These are phyloP conservation scores for Zangia roseola DNA, from an alignment of 768 basidiomycete species.

Conservation along the genomic window DNA sequence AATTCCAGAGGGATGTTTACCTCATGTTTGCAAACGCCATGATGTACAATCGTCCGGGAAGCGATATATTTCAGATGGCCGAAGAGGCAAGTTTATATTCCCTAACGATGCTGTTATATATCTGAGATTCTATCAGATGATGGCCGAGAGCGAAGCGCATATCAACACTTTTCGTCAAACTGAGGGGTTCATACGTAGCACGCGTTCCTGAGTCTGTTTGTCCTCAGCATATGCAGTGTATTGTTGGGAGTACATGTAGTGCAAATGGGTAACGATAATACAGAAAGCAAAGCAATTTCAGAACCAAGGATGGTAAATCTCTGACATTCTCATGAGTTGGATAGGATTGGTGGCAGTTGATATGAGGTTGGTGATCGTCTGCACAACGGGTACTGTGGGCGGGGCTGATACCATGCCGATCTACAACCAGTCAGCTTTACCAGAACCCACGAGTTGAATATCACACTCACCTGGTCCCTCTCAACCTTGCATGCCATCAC, in stretches of 20 bases:
- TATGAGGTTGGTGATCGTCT: constrained; percentile 81
- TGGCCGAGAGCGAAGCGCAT: constrained; percentile 66
- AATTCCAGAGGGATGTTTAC: constrained; percentile 87
- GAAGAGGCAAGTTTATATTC: constrained; percentile 64
- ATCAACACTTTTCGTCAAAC: constrained; percentile 74
- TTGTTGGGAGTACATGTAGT: neutral
- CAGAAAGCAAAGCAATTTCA: constrained; percentile 27
- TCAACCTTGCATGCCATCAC: constrained; percentile 84
- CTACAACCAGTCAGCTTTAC: constrained; percentile 14
- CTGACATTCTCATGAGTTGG: constrained; percentile 82
- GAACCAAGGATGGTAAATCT: constrained; percentile 86
- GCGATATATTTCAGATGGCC: constrained; percentile 87
- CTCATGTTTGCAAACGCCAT: constrained; percentile 97
- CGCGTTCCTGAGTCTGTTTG: constrained; percentile 25
- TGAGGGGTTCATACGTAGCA: constrained; percentile 60
- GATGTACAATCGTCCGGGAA: constrained; percentile 91
- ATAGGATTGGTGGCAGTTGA: constrained; percentile 84
- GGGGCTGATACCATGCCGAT: constrained; percentile 22
- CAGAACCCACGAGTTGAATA: neutral
- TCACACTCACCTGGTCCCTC: constrained; percentile 64
- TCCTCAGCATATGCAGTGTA: neutral
- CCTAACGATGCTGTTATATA: constrained; percentile 1
- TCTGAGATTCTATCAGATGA: constrained; percentile 51
- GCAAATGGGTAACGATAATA: constrained; percentile 2
- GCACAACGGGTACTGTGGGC: constrained; percentile 53